Evolutionary conservation across 805 yeast genomes (phyloP).

Genomic region (Scheffersomyces amazonensis): DNA sequence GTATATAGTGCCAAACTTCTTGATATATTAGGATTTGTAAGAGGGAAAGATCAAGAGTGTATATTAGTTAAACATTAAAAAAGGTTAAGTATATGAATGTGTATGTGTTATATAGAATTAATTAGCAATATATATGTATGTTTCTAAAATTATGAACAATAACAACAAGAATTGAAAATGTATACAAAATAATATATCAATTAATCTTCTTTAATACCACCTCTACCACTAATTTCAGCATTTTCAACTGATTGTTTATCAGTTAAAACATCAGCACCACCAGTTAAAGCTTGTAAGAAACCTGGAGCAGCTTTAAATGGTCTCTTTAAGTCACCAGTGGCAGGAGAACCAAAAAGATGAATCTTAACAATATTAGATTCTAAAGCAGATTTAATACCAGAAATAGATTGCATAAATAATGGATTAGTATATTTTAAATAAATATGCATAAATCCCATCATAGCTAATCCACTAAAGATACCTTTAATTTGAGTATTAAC

Average conservation of each 20-base stretch:
- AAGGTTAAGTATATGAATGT: background rate
- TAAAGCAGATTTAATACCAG: slow-evolving; percentile 85
- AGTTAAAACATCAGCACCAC: slow-evolving; percentile 55
- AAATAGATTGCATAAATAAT: slow-evolving; percentile 87
- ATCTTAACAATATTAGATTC: slow-evolving; percentile 90
- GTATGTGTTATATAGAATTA: background rate
- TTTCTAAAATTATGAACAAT: background rate
- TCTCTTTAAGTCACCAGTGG: slow-evolving; percentile 89
- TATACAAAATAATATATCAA: background rate
- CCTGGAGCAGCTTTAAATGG: slow-evolving; percentile 84
- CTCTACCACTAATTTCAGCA: slow-evolving; percentile 82
- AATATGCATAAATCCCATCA: slow-evolving; percentile 98
- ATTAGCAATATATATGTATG: slow-evolving; percentile 1
- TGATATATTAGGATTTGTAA: slow-evolving; percentile 47
- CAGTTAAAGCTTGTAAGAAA: slow-evolving; percentile 56
- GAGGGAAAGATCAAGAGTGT: slow-evolving; percentile 44
- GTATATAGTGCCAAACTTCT: slow-evolving; percentile 53
- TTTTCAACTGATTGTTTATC: slow-evolving; percentile 84
- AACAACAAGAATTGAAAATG: background rate
- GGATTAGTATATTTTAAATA: slow-evolving; percentile 98
- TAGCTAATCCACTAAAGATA: slow-evolving; percentile 83
- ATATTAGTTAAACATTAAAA: slow-evolving; percentile 26
- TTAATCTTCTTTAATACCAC: slow-evolving; percentile 87
- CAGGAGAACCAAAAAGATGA: slow-evolving; percentile 79
- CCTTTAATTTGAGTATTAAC: slow-evolving; percentile 77